These are phyloP conservation scores for Leccinum colubrinum DNA, from an alignment of 1,284 basidiomycete species.

Conservation along the genomic window DNA sequence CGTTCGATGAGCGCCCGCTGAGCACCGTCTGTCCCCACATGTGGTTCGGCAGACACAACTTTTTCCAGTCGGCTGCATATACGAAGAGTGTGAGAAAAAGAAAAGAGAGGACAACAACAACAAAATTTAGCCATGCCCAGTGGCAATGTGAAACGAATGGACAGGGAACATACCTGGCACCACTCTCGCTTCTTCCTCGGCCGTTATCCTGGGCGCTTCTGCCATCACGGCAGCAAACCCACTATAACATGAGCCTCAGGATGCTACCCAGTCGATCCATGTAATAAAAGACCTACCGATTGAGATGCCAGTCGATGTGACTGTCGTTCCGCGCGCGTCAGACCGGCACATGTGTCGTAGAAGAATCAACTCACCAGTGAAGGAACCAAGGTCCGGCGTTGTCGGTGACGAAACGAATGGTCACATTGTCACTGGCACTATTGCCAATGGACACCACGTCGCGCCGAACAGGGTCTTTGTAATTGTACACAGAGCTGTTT, in stretches of 20 bases:
- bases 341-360: background rate
- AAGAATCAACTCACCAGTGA: slow-evolving; percentile 37
- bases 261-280: background rate
- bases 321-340: slow-evolving; percentile 20
- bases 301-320: slow-evolving; percentile 40
- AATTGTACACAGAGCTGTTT: slow-evolving; percentile 21
- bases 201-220: slow-evolving; percentile 12
- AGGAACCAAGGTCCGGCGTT: slow-evolving; percentile 50
- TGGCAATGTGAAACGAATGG: background rate
- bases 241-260: slow-evolving; percentile 15
- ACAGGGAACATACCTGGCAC: slow-evolving; percentile 21
- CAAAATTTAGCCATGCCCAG: background rate
- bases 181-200: background rate
- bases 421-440: slow-evolving; percentile 34
- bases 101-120: background rate
- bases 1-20: background rate
- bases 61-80: slow-evolving; percentile 19
- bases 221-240: slow-evolving; percentile 36
- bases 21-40: slow-evolving; percentile 8
- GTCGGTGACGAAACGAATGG: slow-evolving; percentile 45
- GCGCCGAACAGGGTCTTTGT: slow-evolving; percentile 27
- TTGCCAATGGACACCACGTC: slow-evolving; percentile 26
- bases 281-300: slow-evolving; percentile 25
- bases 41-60: slow-evolving; percentile 11
- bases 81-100: background rate